Conservation (phyloP, 2,329 filamentous ascomycete species). For the Colletotrichum graminicola region DNA sequence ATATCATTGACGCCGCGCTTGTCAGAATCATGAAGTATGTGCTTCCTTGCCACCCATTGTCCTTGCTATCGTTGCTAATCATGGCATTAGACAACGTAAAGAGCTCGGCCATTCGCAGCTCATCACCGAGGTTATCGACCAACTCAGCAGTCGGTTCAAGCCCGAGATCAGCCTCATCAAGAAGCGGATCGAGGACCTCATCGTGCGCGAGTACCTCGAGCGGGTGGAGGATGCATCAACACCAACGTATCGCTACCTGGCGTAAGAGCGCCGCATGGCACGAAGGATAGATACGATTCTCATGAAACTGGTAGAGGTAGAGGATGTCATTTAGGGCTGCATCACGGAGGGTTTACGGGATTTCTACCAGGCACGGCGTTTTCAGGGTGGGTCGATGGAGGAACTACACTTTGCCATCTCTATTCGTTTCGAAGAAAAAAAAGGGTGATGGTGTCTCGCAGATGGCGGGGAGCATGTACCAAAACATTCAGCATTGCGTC, state of each 20-base stretch:
- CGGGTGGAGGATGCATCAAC: conserved; percentile 75
- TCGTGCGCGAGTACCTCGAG: conserved; percentile 83
- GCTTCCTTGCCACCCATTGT: background rate
- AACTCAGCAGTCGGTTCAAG: conserved; percentile 77
- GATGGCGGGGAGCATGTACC: background rate
- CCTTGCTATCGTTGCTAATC: conserved; percentile 46
- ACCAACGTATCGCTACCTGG: conserved; percentile 78
- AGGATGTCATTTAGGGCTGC: conserved; percentile 11
- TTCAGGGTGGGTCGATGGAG: conserved; percentile 1
- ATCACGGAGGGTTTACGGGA: conserved; percentile 4
- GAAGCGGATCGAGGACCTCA: conserved; percentile 82
- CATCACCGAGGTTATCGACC: conserved; percentile 77
- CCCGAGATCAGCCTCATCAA: conserved; percentile 84
- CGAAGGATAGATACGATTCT: conserved; percentile 14
- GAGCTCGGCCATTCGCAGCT: conserved; percentile 77
- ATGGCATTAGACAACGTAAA: conserved; percentile 74
- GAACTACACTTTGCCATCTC: background rate
- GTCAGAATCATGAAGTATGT: conserved; percentile 89
- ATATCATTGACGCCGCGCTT: conserved; percentile 81
- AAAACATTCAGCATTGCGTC: background rate
- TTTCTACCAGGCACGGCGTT: conserved; percentile 22
- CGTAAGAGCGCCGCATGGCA: conserved; percentile 55
- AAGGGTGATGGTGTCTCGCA: background rate
- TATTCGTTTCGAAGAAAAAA: background rate
- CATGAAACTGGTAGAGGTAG: conserved; percentile 12